phyloP scores from a whole-genome alignment of 495 filamentous ascomycete genomes.

The Glarea lozoyensis region DNA sequence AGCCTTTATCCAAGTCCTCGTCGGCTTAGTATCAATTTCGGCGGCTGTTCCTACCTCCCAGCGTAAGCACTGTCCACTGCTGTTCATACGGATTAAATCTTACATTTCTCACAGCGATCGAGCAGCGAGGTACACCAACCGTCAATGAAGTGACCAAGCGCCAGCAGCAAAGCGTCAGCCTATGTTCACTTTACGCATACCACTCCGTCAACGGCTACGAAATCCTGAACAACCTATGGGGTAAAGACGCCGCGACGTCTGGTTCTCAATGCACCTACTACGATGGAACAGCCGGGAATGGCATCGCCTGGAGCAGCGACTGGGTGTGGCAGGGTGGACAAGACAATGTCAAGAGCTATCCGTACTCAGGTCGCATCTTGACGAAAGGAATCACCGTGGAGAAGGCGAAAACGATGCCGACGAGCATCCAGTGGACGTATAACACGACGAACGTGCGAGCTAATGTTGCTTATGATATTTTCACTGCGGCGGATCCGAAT shows the following conservation, averaged over 20 bases:
- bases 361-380: constrained; percentile 24
- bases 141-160: no score
- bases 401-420: constrained; percentile 6
- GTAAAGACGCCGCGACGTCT: neutral
- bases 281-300: neutral
- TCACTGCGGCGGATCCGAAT: constrained; percentile 35
- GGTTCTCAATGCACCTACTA: neutral
- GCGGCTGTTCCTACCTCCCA: no score
- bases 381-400: constrained; percentile 27
- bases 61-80: no score
- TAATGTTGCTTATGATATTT: constrained; percentile 40
- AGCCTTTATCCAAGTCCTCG: no score
- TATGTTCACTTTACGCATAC: neutral
- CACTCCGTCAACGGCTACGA: neutral
- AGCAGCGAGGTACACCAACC: no score
- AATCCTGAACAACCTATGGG: neutral
- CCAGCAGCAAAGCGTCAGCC: no score
- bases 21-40: no score
- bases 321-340: constrained; percentile 35
- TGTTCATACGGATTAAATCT: no score
- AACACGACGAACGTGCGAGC: constrained; percentile 29
- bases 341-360: constrained; percentile 37
- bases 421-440: constrained; percentile 31
- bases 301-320: constrained; percentile 25
- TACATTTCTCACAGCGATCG: no score